Conservation (phyloP, 1,139 yeast genomes). For the Taphrina pruni region DNA sequence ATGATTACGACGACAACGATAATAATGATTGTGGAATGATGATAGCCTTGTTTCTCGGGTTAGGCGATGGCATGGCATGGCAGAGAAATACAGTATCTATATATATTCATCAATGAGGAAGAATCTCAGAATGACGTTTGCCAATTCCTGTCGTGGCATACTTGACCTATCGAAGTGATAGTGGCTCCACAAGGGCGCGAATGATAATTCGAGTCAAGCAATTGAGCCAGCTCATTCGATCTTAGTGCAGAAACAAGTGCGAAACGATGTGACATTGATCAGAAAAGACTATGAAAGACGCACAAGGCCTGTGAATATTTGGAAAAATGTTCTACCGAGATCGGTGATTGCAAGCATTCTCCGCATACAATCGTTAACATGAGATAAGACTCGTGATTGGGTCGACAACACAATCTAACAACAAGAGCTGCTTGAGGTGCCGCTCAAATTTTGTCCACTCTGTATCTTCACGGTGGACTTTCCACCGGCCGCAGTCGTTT, state of each 20-base stretch:
- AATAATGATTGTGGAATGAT: no score
- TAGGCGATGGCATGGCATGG: conserved; percentile 8
- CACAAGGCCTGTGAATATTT: not conserved
- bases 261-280: conserved; percentile 10
- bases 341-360: not conserved
- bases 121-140: not conserved
- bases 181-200: no score
- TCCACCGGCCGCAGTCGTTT: conserved; percentile 59
- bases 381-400: not conserved
- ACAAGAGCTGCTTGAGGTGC: conserved; percentile 72
- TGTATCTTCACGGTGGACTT: conserved; percentile 79
- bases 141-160: no score
- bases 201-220: no score
- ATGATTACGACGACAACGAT: not conserved
- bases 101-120: not conserved
- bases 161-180: no score
- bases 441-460: conserved; percentile 83
- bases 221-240: not conserved
- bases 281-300: conserved; percentile 9
- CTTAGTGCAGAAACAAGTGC: not conserved
- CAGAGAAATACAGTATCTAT: not conserved
- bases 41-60: not conserved
- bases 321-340: no score
- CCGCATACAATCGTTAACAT: not conserved
- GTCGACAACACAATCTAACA: conserved; percentile 57